Conservation (phyloP, 176 grass and related monocot genomes). For the Hordeum marinum region DNA sequence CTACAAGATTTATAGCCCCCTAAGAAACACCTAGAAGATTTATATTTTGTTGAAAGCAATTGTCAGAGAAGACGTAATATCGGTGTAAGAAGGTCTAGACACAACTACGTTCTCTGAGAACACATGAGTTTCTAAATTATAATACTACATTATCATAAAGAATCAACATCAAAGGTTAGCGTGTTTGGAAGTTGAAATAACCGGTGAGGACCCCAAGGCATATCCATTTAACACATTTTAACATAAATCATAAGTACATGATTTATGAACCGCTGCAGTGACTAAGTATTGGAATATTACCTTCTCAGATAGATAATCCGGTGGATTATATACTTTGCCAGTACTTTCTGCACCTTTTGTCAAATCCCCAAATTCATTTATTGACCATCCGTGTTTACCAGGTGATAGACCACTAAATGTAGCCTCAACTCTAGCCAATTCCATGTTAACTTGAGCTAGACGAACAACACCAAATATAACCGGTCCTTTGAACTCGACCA, state of each 20-base stretch:
- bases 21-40: neutral
- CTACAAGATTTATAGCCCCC: neutral
- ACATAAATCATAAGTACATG: neutral
- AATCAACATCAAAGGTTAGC: neutral
- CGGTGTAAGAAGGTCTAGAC: neutral
- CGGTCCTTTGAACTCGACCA: slow-evolving; percentile 92
- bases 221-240: neutral
- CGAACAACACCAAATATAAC: slow-evolving; percentile 86
- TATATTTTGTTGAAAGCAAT: neutral
- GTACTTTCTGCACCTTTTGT: slow-evolving; percentile 85
- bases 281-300: slow-evolving; percentile 29
- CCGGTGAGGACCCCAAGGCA: neutral
- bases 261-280: neutral
- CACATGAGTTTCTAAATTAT: neutral
- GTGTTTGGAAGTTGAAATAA: neutral
- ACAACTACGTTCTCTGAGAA: neutral
- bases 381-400: slow-evolving; percentile 96
- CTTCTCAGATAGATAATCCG: slow-evolving; percentile 45
- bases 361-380: slow-evolving; percentile 94
- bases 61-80: neutral
- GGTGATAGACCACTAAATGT: slow-evolving; percentile 88
- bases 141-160: neutral
- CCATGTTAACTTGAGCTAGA: slow-evolving; percentile 92
- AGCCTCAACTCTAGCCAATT: slow-evolving; percentile 75
- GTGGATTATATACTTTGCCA: slow-evolving; percentile 70